Conservation (phyloP, 2,329 filamentous ascomycete species). For the Xylaria sp. region DNA sequence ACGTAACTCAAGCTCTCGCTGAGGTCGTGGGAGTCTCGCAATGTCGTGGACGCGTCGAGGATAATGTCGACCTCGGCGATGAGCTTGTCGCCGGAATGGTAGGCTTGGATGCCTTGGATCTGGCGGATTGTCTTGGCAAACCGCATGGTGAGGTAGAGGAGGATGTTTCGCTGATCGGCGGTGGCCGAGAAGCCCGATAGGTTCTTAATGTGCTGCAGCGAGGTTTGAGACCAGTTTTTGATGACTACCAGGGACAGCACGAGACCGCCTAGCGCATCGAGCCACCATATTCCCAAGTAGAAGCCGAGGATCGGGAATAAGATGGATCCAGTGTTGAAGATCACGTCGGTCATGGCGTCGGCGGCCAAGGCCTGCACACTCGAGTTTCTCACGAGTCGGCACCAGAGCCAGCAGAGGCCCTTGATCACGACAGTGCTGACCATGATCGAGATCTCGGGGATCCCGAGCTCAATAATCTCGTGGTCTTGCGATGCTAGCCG, state of each 20-base stretch:
- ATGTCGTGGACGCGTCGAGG: conserved; percentile 76
- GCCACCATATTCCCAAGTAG: conserved; percentile 82
- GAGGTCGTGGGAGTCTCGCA: conserved; percentile 85
- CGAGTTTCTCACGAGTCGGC: conserved; percentile 84
- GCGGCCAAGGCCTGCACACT: conserved; percentile 80
- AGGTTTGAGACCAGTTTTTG: conserved; percentile 79
- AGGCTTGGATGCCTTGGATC: conserved; percentile 86
- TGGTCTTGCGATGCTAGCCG: conserved; percentile 70
- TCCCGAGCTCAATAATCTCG: conserved; percentile 75
- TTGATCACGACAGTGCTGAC: conserved; percentile 83
- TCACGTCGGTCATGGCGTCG: conserved; percentile 75
- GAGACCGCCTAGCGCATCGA: conserved; percentile 82
- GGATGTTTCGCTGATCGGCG: conserved; percentile 82
- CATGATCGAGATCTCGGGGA: conserved; percentile 84
- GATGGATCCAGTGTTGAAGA: conserved; percentile 91
- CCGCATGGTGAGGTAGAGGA: conserved; percentile 92
- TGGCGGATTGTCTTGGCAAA: conserved; percentile 88
- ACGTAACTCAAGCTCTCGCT: conserved; percentile 77
- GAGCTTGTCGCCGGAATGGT: conserved; percentile 86
- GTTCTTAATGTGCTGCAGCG: conserved; percentile 80
- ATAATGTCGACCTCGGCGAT: conserved; percentile 88
- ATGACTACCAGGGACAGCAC: conserved; percentile 83
- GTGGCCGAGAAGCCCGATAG: conserved; percentile 81
- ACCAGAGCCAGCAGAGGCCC: conserved; percentile 86
- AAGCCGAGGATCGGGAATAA: conserved; percentile 85